Evolutionary conservation across 1,284 basidiomycete genomes (phyloP).

Genomic region (Trichosporon sp.): DNA sequence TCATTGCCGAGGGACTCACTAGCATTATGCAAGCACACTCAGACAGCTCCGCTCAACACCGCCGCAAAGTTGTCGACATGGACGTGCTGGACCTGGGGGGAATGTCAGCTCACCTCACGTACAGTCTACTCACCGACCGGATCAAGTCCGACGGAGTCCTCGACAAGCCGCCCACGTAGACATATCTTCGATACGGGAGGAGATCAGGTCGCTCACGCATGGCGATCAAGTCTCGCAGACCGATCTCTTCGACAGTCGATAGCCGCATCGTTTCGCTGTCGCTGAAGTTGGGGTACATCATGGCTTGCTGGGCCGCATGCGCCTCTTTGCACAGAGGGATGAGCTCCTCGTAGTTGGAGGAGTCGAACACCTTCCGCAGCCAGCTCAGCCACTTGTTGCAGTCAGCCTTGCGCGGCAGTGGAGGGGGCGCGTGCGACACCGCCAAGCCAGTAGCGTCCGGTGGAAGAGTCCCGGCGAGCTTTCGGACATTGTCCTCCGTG

Average conservation of each 20-base stretch:
- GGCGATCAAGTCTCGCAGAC: conserved; percentile 37
- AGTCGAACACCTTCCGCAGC: conserved; percentile 30
- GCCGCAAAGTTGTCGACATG: conserved; percentile 41
- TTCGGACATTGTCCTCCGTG: conserved; percentile 37
- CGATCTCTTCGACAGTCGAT: conserved; percentile 34
- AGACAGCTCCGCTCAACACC: conserved; percentile 35
- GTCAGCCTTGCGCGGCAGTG: conserved; percentile 23
- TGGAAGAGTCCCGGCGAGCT: conserved; percentile 28
- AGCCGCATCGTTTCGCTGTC: conserved; percentile 15
- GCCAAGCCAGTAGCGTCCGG: conserved; percentile 32
- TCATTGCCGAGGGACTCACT: conserved; percentile 36
- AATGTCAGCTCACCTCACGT: neutral
- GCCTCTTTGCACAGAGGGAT: conserved; percentile 31
- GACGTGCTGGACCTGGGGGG: conserved; percentile 39
- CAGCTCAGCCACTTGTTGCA: conserved; percentile 41
- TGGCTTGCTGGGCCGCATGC: neutral
- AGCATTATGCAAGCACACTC: neutral
- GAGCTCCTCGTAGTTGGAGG: conserved; percentile 32
- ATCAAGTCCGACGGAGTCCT: conserved; percentile 6
- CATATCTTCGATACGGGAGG: conserved; percentile 41
- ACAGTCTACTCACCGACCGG: neutral
- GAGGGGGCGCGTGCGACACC: conserved; percentile 39
- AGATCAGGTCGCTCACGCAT: conserved; percentile 42
- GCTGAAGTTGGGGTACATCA: neutral
- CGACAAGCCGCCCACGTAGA: conserved; percentile 40